phyloP scores from a whole-genome alignment of 768 basidiomycete species.

The Chalciporus chontae region DNA sequence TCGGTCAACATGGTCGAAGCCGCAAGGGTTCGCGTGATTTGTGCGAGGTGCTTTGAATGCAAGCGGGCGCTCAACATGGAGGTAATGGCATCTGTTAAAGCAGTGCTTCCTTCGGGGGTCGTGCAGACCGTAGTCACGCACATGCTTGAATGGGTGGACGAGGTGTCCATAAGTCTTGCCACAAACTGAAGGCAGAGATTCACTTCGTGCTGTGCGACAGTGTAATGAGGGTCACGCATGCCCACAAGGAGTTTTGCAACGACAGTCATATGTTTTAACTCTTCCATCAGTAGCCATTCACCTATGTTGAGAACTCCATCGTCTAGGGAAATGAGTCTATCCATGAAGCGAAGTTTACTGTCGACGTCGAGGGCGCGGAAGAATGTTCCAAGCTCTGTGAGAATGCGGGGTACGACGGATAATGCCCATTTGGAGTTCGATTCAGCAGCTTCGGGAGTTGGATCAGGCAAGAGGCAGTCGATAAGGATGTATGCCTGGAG shows the following conservation, averaged over 20 bases:
- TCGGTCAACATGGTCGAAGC: slow-evolving; percentile 21
- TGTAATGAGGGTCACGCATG: slow-evolving; percentile 32
- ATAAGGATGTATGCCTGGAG: slow-evolving; percentile 55
- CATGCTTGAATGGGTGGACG: slow-evolving; percentile 42
- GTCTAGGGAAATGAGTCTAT: slow-evolving; percentile 56
- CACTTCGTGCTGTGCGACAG: slow-evolving; percentile 46
- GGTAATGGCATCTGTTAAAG: slow-evolving; percentile 41
- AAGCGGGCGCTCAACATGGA: slow-evolving; percentile 46
- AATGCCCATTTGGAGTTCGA: slow-evolving; percentile 47
- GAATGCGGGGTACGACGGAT: slow-evolving; percentile 52
- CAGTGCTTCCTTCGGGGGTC: slow-evolving; percentile 40
- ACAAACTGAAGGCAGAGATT: slow-evolving; percentile 49
- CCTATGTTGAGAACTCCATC: slow-evolving; percentile 21
- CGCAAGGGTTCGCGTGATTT: slow-evolving; percentile 35
- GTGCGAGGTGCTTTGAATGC: slow-evolving; percentile 42
- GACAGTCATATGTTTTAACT: slow-evolving; percentile 49
- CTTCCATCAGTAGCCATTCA: slow-evolving; percentile 69
- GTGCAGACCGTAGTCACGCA: slow-evolving; percentile 39
- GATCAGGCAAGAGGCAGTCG: slow-evolving; percentile 51
- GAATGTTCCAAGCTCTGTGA: slow-evolving; percentile 54
- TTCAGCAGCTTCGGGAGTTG: slow-evolving; percentile 19
- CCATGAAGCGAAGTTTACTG: slow-evolving; percentile 49
- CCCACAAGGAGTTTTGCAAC: slow-evolving; percentile 36
- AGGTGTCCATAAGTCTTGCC: slow-evolving; percentile 39
- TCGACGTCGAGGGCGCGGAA: slow-evolving; percentile 55